Evolutionary conservation across 23 red algal genomes (phyloP).

Genomic region (Gracilaria caudata): DNA sequence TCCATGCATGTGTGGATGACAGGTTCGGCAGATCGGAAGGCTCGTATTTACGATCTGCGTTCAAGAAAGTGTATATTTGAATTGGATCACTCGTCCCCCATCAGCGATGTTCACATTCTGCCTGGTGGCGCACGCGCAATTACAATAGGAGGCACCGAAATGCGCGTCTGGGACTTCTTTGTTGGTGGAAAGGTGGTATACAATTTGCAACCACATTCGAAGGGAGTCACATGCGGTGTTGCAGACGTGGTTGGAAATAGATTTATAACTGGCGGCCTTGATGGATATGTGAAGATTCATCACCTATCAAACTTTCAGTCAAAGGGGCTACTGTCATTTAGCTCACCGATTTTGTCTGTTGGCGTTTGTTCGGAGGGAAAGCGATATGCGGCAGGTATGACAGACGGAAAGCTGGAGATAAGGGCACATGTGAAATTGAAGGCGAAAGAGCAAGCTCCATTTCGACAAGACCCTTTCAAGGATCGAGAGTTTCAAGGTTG

Average conservation of each 20-base stretch:
- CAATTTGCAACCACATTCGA: constrained; percentile 67
- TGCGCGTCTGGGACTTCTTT: constrained; percentile 88
- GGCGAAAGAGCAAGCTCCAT: constrained; percentile 1
- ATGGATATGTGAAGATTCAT: constrained; percentile 86
- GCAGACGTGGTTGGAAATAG: constrained; percentile 35
- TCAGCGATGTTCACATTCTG: constrained; percentile 82
- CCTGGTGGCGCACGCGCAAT: constrained; percentile 83
- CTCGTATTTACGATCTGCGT: constrained; percentile 91
- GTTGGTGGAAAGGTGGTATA: constrained; percentile 56
- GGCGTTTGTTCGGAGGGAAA: constrained; percentile 66
- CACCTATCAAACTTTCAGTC: constrained; percentile 53
- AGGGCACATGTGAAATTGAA: constrained; percentile 9
- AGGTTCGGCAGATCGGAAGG: constrained; percentile 83
- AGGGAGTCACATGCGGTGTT: constrained; percentile 73
- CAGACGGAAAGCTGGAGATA: constrained; percentile 72
- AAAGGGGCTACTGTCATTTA: constrained; percentile 58
- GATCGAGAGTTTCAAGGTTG: constrained; percentile 73
- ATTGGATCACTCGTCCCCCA: constrained; percentile 66
- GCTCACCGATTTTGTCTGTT: constrained; percentile 65
- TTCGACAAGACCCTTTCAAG: constrained; percentile 17
- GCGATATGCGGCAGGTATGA: constrained; percentile 73
- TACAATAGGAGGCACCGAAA: constrained; percentile 75
- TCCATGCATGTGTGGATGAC: constrained; percentile 93
- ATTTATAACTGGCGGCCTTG: constrained; percentile 83
- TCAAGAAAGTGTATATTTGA: constrained; percentile 60